Base-by-base conservation (phyloP, 768 basidiomycete species). In the Leccinum longicurvipes region DNA sequence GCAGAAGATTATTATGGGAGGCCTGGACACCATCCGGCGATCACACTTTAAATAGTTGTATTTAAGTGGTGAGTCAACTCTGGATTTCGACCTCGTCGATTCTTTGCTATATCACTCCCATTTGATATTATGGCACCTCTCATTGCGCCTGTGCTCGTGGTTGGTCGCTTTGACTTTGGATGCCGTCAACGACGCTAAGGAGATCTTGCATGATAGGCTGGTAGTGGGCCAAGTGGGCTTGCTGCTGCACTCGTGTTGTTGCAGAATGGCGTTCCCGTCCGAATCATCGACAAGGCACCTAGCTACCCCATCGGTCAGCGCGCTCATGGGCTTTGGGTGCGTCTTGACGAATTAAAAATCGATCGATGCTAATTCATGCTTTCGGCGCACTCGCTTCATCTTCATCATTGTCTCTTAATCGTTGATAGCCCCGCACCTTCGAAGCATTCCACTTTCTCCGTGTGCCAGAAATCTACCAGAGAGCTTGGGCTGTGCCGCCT, bases 261-360 rank as follows among this genome's bases (percentile, higher is more conserved):
- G 12, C 71, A 71, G 23, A 79, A 81, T 63, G 73, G 76, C 5
- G 66, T 83, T n/a, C 72, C 78, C 9, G 76, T 83, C 8, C 77
- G 80, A 19, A 75, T 85, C 28, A 77, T 84, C 48, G 79, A 84
- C 56, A 80, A 80, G 57, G 74, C 73, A 49, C 60, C 68, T 0
- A 50, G 67, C 0, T 69, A 73, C 12, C 71, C 65, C 14, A 59
- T 73, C 15, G 76, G 75, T 3, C 73, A 76, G 55, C 73, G 79
- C 3, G 73, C 72, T 3, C 67, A 66, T 4, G 77, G 69, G 3
- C 59, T 80, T 25, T 75, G 74, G 72, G 77, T 76, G 39, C 32
- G 68, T 27, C 53, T 10, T 15, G 14, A 25, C 19, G 19, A 19
- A 39, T 36, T 9, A n/a, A 17, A 36, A 19, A n/a, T 39, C 2